Percentiles rank a stretch among this genome's conserved stretches.
Conservation (phyloP, 2,329 filamentous ascomycete genomes). For the Trichoderma simmonsii region DNA sequence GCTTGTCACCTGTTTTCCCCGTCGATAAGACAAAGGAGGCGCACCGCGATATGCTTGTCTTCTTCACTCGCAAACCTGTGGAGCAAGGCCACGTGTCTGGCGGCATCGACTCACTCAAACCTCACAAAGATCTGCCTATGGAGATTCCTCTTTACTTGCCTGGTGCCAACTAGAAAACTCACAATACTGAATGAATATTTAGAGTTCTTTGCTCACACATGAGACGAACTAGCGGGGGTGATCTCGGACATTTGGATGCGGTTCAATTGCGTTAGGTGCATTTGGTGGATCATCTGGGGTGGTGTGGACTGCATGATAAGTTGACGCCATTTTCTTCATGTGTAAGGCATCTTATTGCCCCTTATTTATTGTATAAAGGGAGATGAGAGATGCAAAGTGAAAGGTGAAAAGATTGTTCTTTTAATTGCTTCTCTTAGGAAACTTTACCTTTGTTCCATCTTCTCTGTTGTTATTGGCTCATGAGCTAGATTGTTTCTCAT, state of each 20-base stretch:
- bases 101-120: slow-evolving; percentile 26
- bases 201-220: not conserved
- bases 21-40: slow-evolving; percentile 25
- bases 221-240: not conserved
- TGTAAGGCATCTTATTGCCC: not conserved
- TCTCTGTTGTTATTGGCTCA: not conserved
- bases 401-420: not conserved
- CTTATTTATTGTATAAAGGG: not conserved
- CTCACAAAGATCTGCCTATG: slow-evolving; percentile 27
- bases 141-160: slow-evolving; percentile 28
- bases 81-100: slow-evolving; percentile 26
- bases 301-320: not conserved
- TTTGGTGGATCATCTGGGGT: not conserved
- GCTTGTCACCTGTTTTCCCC: slow-evolving; percentile 26
- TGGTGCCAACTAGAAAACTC: not conserved
- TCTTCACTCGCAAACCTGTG: slow-evolving; percentile 30
- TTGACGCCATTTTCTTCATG: not conserved
- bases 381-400: not conserved
- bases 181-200: not conserved
- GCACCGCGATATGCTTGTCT: slow-evolving; percentile 31
- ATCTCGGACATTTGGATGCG: not conserved
- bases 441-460: not conserved
- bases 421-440: not conserved
- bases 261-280: not conserved
- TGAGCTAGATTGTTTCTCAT: not conserved